phyloP scores from a whole-genome alignment of 225 moss, liverwort and hornwort genomes.

The Antitrichia curtipendula region DNA sequence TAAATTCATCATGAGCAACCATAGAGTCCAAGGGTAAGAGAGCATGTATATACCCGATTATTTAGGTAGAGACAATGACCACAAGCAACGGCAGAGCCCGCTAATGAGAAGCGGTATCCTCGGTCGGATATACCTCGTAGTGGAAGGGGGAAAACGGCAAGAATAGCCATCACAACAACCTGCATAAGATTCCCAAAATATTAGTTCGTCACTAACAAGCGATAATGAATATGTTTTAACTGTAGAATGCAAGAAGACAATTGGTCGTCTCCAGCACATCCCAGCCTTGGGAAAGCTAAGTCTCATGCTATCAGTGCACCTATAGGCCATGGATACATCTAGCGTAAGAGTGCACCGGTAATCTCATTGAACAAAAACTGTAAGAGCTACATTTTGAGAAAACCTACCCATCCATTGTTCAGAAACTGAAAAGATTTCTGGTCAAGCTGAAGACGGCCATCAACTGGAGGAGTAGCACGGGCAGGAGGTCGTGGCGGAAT shows the following conservation, averaged over 20 bases:
- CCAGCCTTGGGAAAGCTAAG: neutral
- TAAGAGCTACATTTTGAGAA: neutral
- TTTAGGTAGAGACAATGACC: conserved; percentile 57
- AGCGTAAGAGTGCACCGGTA: neutral
- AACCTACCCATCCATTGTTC: conserved; percentile 83
- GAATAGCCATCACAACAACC: conserved; percentile 74
- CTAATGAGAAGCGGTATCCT: conserved; percentile 78
- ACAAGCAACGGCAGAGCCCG: conserved; percentile 62
- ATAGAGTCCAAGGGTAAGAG: neutral
- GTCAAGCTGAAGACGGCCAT: conserved; percentile 51
- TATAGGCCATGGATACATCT: neutral
- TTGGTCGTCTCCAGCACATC: neutral
- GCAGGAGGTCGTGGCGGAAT: conserved; percentile 31
- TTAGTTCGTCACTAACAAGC: neutral
- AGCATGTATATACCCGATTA: conserved; percentile 43
- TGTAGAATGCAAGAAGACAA: neutral
- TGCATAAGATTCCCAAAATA: conserved; percentile 1
- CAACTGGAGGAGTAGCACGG: conserved; percentile 24
- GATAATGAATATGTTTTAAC: neutral
- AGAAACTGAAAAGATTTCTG: conserved; percentile 76
- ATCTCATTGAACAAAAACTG: neutral
- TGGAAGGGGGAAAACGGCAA: conserved; percentile 64
- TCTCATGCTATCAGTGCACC: neutral
- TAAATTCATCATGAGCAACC: neutral
- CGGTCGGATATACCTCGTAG: conserved; percentile 55